Conservation (phyloP, 345 rosid species). For the Mercurialis annua region DNA sequence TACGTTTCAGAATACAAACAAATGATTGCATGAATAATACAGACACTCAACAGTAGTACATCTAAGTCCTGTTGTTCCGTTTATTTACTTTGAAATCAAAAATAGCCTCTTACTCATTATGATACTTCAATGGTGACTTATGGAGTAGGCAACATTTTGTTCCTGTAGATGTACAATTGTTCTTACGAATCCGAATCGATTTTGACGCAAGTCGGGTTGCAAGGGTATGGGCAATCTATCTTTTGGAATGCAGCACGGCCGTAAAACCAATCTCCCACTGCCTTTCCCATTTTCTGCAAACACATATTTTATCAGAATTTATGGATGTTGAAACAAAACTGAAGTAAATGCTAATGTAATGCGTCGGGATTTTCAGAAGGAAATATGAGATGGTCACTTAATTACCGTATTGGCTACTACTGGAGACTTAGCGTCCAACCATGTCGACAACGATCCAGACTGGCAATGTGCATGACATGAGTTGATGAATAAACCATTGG, state of each 20-base stretch:
- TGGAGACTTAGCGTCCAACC: slow-evolving; percentile 26
- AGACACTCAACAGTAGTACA: background rate
- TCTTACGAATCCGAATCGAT: slow-evolving; percentile 28
- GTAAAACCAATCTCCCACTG: slow-evolving; percentile 37
- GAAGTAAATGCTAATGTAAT: too few relatives aligned
- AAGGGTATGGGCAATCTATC: slow-evolving; percentile 31
- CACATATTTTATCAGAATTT: background rate
- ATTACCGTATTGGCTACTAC: slow-evolving; percentile 18
- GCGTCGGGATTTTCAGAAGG: background rate
- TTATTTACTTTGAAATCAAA: background rate
- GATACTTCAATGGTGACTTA: background rate
- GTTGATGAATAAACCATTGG: slow-evolving; percentile 21
- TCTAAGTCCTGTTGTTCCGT: background rate
- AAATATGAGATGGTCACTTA: too few relatives aligned
- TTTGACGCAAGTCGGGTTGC: slow-evolving; percentile 33
- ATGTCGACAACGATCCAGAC: slow-evolving; percentile 16
- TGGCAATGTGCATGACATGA: slow-evolving; percentile 32
- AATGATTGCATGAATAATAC: background rate
- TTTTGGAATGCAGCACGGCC: slow-evolving; percentile 14
- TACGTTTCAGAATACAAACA: background rate
- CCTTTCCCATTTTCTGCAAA: slow-evolving; percentile 35
- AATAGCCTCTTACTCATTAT: background rate
- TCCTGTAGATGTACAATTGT: background rate
- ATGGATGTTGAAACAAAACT: background rate
- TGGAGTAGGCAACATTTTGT: too few relatives aligned